Evolutionary conservation across 1,284 basidiomycete species (phyloP).

Genomic region (Ceratobasidium sp.): DNA sequence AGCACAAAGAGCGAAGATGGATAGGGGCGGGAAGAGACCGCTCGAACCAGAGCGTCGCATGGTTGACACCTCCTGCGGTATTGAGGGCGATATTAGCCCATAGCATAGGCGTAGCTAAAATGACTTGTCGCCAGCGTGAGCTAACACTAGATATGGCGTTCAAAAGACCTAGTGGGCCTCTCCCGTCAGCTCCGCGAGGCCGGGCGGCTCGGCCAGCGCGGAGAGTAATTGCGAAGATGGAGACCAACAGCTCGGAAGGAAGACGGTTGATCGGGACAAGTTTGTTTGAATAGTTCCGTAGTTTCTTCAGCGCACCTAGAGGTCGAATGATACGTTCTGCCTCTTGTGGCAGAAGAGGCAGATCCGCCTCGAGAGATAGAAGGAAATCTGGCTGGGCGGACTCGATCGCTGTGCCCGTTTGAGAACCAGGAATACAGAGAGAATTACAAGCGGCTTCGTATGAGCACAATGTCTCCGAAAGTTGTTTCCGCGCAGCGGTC

Average conservation of each 20-base stretch:
- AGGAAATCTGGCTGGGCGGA: no score
- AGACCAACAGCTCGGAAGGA: background rate
- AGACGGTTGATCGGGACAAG: background rate
- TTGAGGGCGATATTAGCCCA: slow-evolving; percentile 10
- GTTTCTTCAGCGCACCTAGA: background rate
- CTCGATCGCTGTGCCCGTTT: no score
- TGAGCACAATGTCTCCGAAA: no score
- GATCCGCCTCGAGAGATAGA: no score
- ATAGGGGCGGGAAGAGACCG: background rate
- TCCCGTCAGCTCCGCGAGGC: background rate
- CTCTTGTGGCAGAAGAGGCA: no score
- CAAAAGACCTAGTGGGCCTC: background rate
- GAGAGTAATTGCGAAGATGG: background rate
- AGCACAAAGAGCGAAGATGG: background rate
- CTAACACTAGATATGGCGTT: background rate
- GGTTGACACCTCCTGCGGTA: background rate
- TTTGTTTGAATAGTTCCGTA: background rate
- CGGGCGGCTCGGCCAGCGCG: background rate
- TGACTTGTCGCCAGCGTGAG: slow-evolving; percentile 1
- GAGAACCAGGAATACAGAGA: no score
- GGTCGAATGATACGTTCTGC: no score
- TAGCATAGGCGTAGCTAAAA: background rate
- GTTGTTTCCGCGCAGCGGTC: no score
- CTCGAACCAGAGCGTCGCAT: background rate
- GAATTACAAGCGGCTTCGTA: no score